Evolutionary conservation across 2,329 filamentous ascomycete species (phyloP).

Genomic region (Fusarium pilosicola): DNA sequence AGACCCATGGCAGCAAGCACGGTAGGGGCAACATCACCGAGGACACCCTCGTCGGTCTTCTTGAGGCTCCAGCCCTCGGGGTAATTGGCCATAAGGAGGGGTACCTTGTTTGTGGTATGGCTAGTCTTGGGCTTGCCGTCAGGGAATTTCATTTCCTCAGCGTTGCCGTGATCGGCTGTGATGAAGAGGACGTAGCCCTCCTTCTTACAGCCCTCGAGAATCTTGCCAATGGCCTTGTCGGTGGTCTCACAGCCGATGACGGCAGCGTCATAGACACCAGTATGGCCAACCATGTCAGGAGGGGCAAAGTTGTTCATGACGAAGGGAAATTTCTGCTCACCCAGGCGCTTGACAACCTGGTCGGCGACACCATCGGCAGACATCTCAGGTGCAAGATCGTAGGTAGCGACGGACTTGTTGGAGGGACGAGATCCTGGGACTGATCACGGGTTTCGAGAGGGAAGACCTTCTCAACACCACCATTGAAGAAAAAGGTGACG

Average conservation of each 20-base stretch:
- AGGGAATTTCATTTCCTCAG: constrained; percentile 98
- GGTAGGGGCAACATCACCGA: constrained; percentile 97
- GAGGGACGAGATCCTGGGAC: constrained; percentile 79
- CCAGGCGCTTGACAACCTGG: constrained; percentile 88
- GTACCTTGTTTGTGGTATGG: constrained; percentile 97
- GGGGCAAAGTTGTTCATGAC: constrained; percentile 99
- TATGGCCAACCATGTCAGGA: constrained; percentile 99
- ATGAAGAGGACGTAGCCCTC: constrained; percentile 93
- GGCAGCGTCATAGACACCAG: constrained; percentile 94
- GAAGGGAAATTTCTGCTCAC: constrained; percentile 88
- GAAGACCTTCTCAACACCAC: constrained; percentile 96
- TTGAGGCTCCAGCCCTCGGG: constrained; percentile 84
- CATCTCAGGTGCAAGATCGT: constrained; percentile 96
- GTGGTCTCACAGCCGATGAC: constrained; percentile 86
- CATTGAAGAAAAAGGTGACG: constrained; percentile 99
- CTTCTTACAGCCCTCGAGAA: constrained; percentile 94
- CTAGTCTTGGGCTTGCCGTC: constrained; percentile 98
- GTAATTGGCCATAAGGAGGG: constrained; percentile 97
- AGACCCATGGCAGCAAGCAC: constrained; percentile 91
- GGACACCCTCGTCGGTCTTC: constrained; percentile 85
- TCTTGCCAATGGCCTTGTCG: constrained; percentile 91
- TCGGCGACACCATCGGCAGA: constrained; percentile 89
- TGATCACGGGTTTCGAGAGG: constrained; percentile 91
- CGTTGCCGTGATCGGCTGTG: constrained; percentile 96
- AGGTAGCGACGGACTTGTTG: constrained; percentile 89